A percentile compares a stretch with the other conserved stretches of the same genome.
These are phyloP conservation scores for Fabrea salina DNA, from an alignment of 169 alveolate species.

Conservation along the genomic window DNA sequence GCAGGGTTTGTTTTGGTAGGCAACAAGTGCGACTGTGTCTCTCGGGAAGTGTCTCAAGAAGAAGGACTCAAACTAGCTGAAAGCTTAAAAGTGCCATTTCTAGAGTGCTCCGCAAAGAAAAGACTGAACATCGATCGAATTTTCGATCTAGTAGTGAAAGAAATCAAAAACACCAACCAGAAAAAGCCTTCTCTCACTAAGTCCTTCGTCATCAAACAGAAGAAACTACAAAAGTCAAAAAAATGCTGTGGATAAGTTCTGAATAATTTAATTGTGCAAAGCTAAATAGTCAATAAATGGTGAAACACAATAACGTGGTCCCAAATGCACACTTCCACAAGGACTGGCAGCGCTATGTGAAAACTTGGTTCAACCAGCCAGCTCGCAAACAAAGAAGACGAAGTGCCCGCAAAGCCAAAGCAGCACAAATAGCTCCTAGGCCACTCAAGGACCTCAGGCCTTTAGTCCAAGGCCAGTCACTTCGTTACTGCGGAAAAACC, in stretches of 20 bases:
- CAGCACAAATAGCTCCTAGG: conserved; percentile 89
- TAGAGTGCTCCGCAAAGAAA: conserved; percentile 24
- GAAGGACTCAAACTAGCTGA: not conserved
- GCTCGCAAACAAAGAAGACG: conserved; percentile 94
- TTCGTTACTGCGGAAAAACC: conserved; percentile 94
- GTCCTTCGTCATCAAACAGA: no score
- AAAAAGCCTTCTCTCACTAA: no score
- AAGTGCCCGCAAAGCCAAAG: conserved; percentile 85
- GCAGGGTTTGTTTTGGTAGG: conserved; percentile 96
- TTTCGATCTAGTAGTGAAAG: not conserved
- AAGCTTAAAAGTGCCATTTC: not conserved
- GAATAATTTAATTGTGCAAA: no score
- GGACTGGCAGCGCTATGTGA: conserved; percentile 96
- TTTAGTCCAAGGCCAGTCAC: conserved; percentile 94
- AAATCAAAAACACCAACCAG: no score
- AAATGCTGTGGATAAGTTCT: no score
- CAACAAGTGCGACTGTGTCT: conserved; percentile 97
- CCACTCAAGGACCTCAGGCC: conserved; percentile 96
- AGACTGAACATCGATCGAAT: not conserved
- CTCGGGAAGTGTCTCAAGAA: conserved; percentile 92
- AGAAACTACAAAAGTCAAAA: no score
- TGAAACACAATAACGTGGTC: conserved; percentile 95
- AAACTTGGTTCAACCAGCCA: conserved; percentile 98
- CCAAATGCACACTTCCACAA: conserved; percentile 97
- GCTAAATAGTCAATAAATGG: conserved; percentile 60